Evolutionary conservation across 345 rosid genomes (phyloP), one percentile per base, ranked within the genome.

Genomic region (Eutrema yunnanense): DNA sequence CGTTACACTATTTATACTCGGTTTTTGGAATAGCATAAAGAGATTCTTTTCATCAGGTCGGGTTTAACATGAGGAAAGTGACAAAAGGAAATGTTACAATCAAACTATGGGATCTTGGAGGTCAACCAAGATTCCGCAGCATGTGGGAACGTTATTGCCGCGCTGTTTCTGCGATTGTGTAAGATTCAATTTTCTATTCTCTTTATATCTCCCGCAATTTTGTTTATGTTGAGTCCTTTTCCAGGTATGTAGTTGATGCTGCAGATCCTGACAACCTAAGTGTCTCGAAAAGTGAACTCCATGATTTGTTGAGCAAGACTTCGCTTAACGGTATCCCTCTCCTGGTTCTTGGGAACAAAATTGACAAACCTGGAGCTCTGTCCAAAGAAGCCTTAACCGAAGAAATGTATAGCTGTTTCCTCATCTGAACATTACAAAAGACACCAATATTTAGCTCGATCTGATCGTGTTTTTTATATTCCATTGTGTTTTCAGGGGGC

Each of bases 41-140:
- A 30, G 9, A 6, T 71, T 52, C 34, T 62, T 30, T 33, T 7
- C 38, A 2, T 72, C 80, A 90, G 96, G 96, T 90, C 3, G 96
- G 93, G 40, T 90, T 90, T 81, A 88, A 90, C 78, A 90, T 90
- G 96, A 86, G 86, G 82, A 90, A 88, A 71, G 96, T 90, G 49
- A 88, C 94, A 29, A 90, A 90, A 79, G 96, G 94, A 58, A 88
- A 78, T 54, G 96, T 90, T 52, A 90, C 92, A 2, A 90, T 88
- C 82, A 90, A 90, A 77, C 62, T 90, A 77, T 90, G 96, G 96
- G 96, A 89, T 82, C 90, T 86, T 78, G 96, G 96, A 42, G 89
- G 87, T 57, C 86, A 85, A 77, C 96, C 92, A 32, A 84, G 92
- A 70, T 85, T 87, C 73, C 87, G 92, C 53, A 85, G 92, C 64